Base-by-base conservation (phyloP, 768 basidiomycete species). In the Trametes coccinea region DNA sequence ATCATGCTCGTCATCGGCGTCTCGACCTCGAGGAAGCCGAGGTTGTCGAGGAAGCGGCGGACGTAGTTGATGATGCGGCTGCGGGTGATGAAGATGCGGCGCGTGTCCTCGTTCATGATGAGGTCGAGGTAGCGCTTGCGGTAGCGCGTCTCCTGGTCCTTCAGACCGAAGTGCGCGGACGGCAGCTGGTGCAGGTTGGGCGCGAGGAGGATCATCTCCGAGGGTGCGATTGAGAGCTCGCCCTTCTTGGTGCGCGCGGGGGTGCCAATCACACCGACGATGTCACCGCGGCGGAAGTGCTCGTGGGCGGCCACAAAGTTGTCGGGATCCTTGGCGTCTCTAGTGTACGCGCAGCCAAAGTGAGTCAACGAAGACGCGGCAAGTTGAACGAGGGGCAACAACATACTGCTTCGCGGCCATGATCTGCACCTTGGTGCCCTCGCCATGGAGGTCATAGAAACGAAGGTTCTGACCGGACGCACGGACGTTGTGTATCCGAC, bases 71-170 rank as follows among this genome's bases (percentile, higher is more conserved):
- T 82, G 72, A 97, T 90, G 70, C 84, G 86, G 73, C 88, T 87
- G 62, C 97, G 88, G 30, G 92, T 90, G 77, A 95, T 78, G 78
- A 98, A 99, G 64, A 95, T 87, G 67, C 87, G 86, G 63, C 97
- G 88, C 16, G 93, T 93, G 66, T 86, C 84, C 43, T 92, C 89
- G 74, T 92, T 95, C 75, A 99, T 82, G 78, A 99, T 97, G 63
- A 99, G 87, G 76, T 99, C 97, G 64, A 99, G 87, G 79, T 98
- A 98, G 56, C 97, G 90, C 88, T 98, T 98, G 76, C 97, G 85
- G 81, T 98, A 98, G 46, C 97, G 87, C 40, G 92, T 93, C 77
- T 98, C 97, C 73, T 94, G 92, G 76, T 99, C 96, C 82, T 96
- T 96, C 69, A 99, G 80, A 46, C 96, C 97, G 63, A 91, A 95